Base-by-base conservation (phyloP, 1,284 basidiomycete species). In the Cutaneotrichosporon sp. region DNA sequence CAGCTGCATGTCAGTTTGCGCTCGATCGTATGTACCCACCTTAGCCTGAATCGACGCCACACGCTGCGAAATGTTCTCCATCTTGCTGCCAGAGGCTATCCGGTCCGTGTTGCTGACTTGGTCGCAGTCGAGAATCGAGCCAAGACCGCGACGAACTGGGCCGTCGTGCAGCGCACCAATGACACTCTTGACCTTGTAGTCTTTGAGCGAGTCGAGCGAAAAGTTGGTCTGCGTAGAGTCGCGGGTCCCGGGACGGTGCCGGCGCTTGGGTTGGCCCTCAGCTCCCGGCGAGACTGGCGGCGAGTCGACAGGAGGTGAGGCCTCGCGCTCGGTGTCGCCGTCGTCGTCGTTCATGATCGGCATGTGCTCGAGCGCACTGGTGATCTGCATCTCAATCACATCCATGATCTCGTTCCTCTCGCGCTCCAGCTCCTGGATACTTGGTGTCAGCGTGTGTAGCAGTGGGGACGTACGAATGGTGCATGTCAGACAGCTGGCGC, bases 401-500 rank as follows among this genome's bases (percentile, higher is more conserved):
- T 68, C 60, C 67, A 74, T 72, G 46, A 74, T 70, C 33, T 70
- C 67, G 52, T 75, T 70, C 20, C 72, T 62, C 50, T 74, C 73
- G 20, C 67, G 56, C 48, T 74, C 72, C 22, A 75, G 65, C 23
- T 72, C 70, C 60, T 73, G 71, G 42, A 73, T 72, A 9, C 69
- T 70, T 5, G 18, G 17, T 13, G 44, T 54, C 14, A 55, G 52
- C 7, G 51, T 17, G 4, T 14, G 21, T 3, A 15, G 18, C 7
- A 2, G 33, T 14, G 26, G 2, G 20, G 17, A 58, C 67, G 49
- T 33, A 67, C 68, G 67, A 67, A 21, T 68, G 65, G 50, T 74
- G 69, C 72, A 75, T 74, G 55, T 74, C 72, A 0, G 69, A 72
- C 15, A 75, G 61, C 55, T 75, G 69, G n/a, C 68, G 63, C 68